phyloP scores from a whole-genome alignment of 2,329 filamentous ascomycete species.

The Ceratocystis variospora region DNA sequence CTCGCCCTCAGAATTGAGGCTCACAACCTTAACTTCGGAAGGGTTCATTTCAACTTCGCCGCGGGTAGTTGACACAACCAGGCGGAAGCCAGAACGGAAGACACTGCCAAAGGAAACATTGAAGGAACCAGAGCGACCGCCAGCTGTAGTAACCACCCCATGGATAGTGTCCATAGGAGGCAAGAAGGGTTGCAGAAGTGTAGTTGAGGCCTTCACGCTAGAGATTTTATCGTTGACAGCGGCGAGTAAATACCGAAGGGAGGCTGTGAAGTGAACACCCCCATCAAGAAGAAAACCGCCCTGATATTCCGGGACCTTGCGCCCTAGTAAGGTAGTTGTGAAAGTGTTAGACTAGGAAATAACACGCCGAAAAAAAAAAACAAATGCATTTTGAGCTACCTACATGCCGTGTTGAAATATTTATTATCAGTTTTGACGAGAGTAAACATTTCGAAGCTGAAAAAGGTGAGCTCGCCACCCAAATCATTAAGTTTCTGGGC shows the following conservation, averaged over 20 bases:
- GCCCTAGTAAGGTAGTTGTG: conserved; percentile 30
- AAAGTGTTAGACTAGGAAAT: background rate
- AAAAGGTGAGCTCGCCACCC: conserved; percentile 23
- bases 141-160: conserved; percentile 40
- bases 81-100: conserved; percentile 36
- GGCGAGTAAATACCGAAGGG: conserved; percentile 43
- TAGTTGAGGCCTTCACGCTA: conserved; percentile 41
- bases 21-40: conserved; percentile 32
- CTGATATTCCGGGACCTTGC: conserved; percentile 55
- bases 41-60: conserved; percentile 39
- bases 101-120: conserved; percentile 44
- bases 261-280: conserved; percentile 59
- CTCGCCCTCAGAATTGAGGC: conserved; percentile 27
- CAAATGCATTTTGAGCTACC: conserved; percentile 13
- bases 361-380: too few species aligned
- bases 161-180: conserved; percentile 54
- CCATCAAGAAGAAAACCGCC: conserved; percentile 66
- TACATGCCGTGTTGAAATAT: conserved; percentile 37
- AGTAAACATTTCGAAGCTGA: conserved; percentile 31
- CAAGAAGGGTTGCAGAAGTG: conserved; percentile 41
- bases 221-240: conserved; percentile 32
- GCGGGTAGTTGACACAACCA: conserved; percentile 42
- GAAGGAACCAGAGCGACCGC: conserved; percentile 43
- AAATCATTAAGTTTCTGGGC: conserved; percentile 11
- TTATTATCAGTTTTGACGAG: conserved; percentile 32